Base-by-base conservation (phyloP, 2,329 filamentous ascomycete species). In the Thielaviopsis ethacetica region DNA sequence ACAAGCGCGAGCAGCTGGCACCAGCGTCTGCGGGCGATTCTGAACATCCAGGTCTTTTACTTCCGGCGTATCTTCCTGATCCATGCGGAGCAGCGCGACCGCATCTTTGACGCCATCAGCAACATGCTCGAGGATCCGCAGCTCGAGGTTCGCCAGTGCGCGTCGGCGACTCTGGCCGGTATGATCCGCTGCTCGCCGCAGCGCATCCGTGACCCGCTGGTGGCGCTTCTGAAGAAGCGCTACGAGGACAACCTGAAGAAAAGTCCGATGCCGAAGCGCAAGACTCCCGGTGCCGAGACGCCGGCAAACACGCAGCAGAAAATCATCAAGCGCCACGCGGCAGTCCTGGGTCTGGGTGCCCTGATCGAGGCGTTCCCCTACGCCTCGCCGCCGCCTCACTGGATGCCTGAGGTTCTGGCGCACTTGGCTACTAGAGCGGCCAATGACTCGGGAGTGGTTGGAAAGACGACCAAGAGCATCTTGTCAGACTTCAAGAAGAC, bases 401-500 rank as follows among this genome's bases (percentile, higher is more conserved):
- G 94, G 93, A 86, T 98, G 81, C 91, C 93, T 0, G 91, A 94
- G 66, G 85, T 95, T 26, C 74, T 98, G 57, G 90, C 91, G 12
- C 86, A 85, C 12, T 72, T 98, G 63, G 94, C 91, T 5, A 82
- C 85, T 41, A 84, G 85, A 64, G 91, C 94, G 10, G 90, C 91
- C 0, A 88, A 82, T 53, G 93, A 98, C 67, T 83, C 89, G 0
- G 93, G 93, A 0, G 85, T 94, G 61, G 91, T 98, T 58, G 93
- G 93, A 2, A 95, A 95, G 72, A 93, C 91, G 61, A 94, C 95
- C 12, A 98, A 98, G 78, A 81, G 80, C 19, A 91, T 96, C 41
- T 75, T 98, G 64, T 90, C 90, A 62, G 94, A 98, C 67, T 98
- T 98, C 77, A 98, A 98, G 76, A 98, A 98, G 81, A 98, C 93